Percentiles rank a stretch among this genome's conserved stretches.
phyloP scores from a whole-genome alignment of 2,329 filamentous ascomycete species.

The Huntiella bhutanensis region DNA sequence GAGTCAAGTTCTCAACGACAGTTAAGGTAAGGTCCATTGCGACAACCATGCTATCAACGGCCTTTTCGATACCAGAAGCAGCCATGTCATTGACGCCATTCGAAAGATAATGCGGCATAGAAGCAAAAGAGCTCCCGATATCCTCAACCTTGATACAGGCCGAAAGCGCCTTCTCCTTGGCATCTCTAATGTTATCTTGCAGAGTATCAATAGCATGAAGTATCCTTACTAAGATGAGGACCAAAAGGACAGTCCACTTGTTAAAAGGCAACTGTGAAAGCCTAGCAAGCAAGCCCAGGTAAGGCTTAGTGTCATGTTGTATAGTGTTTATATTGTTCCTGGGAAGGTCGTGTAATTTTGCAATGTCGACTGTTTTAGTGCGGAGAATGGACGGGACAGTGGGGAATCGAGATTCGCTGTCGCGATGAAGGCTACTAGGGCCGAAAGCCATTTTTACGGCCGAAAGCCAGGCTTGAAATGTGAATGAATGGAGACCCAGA shows the following conservation, averaged over 20 bases:
- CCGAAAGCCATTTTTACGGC: constrained; percentile 2
- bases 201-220: constrained; percentile 58
- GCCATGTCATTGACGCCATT: constrained; percentile 74
- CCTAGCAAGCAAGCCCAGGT: constrained; percentile 73
- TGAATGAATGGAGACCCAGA: not conserved
- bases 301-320: constrained; percentile 56
- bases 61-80: constrained; percentile 59
- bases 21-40: constrained; percentile 64
- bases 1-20: constrained; percentile 66
- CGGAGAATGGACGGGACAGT: constrained; percentile 21
- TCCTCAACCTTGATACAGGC: constrained; percentile 87
- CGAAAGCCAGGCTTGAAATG: not conserved
- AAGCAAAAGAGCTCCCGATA: constrained; percentile 86
- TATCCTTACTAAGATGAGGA: constrained; percentile 68
- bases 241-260: constrained; percentile 78
- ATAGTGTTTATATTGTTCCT: constrained; percentile 33
- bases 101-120: constrained; percentile 92
- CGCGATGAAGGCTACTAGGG: not conserved
- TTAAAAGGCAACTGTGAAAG: constrained; percentile 97
- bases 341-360: constrained; percentile 17
- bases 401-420: not conserved
- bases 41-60: constrained; percentile 60
- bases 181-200: constrained; percentile 53
- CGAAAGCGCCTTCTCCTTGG: constrained; percentile 63
- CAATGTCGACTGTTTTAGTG: constrained; percentile 21